Conservation (phyloP, 768 basidiomycete genomes). For the Pulveroboletus sp. region DNA sequence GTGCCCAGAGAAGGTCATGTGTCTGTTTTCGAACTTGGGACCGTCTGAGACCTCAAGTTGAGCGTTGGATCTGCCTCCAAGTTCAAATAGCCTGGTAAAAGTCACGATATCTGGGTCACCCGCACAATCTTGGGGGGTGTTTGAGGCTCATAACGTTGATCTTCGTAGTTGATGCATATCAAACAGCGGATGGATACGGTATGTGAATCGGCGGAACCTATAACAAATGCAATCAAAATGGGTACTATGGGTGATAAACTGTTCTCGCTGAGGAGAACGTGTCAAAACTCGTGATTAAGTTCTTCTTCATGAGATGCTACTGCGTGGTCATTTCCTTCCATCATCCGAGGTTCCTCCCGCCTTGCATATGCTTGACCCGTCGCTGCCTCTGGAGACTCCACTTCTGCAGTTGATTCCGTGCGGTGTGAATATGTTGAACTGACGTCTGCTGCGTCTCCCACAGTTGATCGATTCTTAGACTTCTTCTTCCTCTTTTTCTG, state of each 20-base stretch:
- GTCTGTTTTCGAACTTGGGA: too few relatives aligned
- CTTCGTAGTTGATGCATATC: too few relatives aligned
- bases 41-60: too few relatives aligned
- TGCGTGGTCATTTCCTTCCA: slow-evolving; percentile 15
- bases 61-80: too few relatives aligned
- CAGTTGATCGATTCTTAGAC: slow-evolving; percentile 45
- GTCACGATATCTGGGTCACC: too few relatives aligned
- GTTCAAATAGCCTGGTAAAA: too few relatives aligned
- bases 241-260: slow-evolving; percentile 9
- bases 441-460: slow-evolving; percentile 31
- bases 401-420: slow-evolving; percentile 41
- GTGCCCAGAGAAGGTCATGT: too few relatives aligned
- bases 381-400: slow-evolving; percentile 60
- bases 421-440: slow-evolving; percentile 32
- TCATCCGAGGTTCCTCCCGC: slow-evolving; percentile 15
- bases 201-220: too few relatives aligned
- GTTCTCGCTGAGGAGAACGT: not conserved
- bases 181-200: too few relatives aligned
- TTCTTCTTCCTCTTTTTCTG: slow-evolving; percentile 65
- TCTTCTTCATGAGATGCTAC: slow-evolving; percentile 41
- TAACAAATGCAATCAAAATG: slow-evolving; percentile 1
- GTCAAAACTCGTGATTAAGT: slow-evolving; percentile 65
- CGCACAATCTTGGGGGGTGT: too few relatives aligned
- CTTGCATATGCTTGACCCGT: slow-evolving; percentile 62
- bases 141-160: too few relatives aligned